Percentiles rank a stretch among this genome's conserved stretches.
phyloP scores from a whole-genome alignment of 768 basidiomycete species.

The Kockovaella imperatae region DNA sequence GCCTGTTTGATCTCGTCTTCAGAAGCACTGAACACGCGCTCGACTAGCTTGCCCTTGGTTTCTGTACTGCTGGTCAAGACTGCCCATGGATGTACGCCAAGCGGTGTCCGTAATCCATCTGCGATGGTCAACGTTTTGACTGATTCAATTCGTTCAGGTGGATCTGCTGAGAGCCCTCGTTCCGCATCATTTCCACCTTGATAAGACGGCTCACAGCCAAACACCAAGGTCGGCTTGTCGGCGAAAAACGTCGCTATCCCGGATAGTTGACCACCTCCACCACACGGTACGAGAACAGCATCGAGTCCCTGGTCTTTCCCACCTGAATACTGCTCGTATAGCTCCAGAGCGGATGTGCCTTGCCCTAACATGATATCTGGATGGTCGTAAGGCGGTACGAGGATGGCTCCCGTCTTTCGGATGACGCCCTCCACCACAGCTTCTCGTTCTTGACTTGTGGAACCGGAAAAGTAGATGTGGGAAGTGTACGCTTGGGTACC shows the following conservation, averaged over 20 bases:
- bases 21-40: conserved; percentile 22
- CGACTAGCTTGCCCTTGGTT: conserved; percentile 16
- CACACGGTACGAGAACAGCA: conserved; percentile 22
- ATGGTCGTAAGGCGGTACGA: conserved; percentile 35
- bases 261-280: conserved; percentile 30
- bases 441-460: conserved; percentile 27
- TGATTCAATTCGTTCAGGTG: conserved; percentile 15
- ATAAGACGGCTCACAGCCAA: conserved; percentile 22
- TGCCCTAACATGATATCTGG: conserved; percentile 34
- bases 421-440: conserved; percentile 22
- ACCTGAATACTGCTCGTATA: conserved; percentile 17
- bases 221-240: conserved; percentile 13
- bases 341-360: conserved; percentile 29
- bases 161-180: conserved; percentile 19
- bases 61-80: conserved; percentile 10
- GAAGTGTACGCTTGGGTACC: conserved; percentile 27
- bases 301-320: conserved; percentile 4
- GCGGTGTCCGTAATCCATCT: conserved; percentile 30
- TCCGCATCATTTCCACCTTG: conserved; percentile 32
- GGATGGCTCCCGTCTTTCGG: conserved; percentile 19
- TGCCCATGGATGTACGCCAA: conserved; percentile 20
- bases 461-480: conserved; percentile 24
- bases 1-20: conserved; percentile 33
- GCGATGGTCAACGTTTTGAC: conserved; percentile 33
- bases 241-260: conserved; percentile 23